Evolutionary conservation across 1,139 yeast genomes (phyloP), one percentile per base, ranked within the genome.

Genomic region (Yamadazyma taylorii): DNA sequence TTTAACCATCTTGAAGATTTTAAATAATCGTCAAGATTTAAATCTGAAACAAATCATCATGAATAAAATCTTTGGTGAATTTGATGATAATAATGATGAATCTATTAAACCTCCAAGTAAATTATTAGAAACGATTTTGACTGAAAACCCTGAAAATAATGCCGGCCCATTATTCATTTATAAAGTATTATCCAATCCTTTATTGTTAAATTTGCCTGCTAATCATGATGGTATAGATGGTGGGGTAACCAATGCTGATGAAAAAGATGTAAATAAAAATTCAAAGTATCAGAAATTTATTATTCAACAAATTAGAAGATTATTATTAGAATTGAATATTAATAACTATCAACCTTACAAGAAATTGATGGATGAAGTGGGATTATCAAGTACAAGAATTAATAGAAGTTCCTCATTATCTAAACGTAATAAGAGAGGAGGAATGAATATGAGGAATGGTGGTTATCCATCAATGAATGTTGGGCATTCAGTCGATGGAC

Each of bases 311-410:
- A 78, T 84, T 24, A 71, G 89, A 44, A 63, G 74, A 36, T 75
- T 81, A 6, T 64, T 87, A 38, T 60, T 80, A 38, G 81, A 80
- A 32, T 63, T 78, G 48, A 81, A 78, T 41, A 74, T 80, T 14
- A 52, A 55, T 26, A 70, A 73, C 38, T 74, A 75, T 24, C 95
- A 87, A 55, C 87, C 86, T 19, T 87, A 88, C 61, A 86, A 87
- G 56, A 79, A 95, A 48, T 69, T 92, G 41, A 78, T 90, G 79
- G 97, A 92, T 49, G 97, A 92, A 59, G 94, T 89, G 46, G 97
- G 97, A 6, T 68, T 90, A 35, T 59, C 73, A 6, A 63, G 60
- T 42, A 60, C 60, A 33, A 53, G 73, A 39, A 50, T 68, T 34
- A 60, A 58, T 36, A 52, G 72, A 38, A 50, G 62, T n/a, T 34